Evolutionary conservation across 2,329 filamentous ascomycete genomes (phyloP), one percentile per base, ranked within the genome.

Genomic region (Fusarium globosum): DNA sequence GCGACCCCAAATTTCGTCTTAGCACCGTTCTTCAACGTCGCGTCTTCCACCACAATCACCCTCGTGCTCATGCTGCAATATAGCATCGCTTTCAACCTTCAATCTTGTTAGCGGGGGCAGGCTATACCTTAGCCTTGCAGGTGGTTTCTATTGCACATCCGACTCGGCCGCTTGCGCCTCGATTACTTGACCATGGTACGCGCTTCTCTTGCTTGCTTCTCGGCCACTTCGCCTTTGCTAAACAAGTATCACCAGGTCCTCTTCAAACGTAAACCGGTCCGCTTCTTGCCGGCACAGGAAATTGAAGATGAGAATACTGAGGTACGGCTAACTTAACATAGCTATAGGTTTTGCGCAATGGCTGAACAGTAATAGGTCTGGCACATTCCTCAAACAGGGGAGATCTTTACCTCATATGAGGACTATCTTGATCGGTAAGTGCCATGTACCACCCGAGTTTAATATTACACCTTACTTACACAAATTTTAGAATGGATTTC

Each of bases 241-340:
- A 73, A 57, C 41, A 30, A 26, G 15, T 42, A 38, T 63, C 33
- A 52, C 38, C 66, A 98, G 96, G 96, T 99, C 77, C 89, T 97
- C 74, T 98, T 94, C 84, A 98, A 98, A 86, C 91, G 96, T 79
- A 98, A 98, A 85, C 95, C 95, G 65, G 95, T 98, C 80, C 91
- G 94, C 84, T 93, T 94, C 81, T 86, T 95, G 75, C 88, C 93
- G 56, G 87, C 88, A 53, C 92, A 93, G 28, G 86, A 89, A 59
- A 89, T 96, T 75, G 88, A 95, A 76, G 91, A 96, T 86, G 94
- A 97, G 75, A 91, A 93, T 78, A 88, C 90, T 77, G 95, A 98
- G 89, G 95, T 96, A 88, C 81, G 68, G 61, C 65, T 58, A 57
- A 72, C 67, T 64, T 59, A 61, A 74, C 69, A 52, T n/a, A 57